A percentile compares a stretch with the other conserved stretches of the same genome.
These are phyloP conservation scores for Podaxis sp. DNA, from an alignment of 768 basidiomycete species.

Conservation along the genomic window DNA sequence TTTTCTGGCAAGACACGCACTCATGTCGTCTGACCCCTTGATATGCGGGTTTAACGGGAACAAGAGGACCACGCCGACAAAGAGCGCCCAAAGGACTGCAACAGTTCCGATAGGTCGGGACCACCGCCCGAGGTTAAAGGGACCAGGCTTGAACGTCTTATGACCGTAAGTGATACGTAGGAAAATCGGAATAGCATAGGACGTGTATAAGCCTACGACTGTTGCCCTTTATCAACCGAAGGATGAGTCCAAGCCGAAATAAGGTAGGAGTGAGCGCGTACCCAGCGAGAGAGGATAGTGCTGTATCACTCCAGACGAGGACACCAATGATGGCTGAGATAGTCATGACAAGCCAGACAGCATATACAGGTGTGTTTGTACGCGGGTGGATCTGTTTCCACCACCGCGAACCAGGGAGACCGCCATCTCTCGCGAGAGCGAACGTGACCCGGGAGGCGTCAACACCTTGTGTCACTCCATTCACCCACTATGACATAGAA, in stretches of 20 bases:
- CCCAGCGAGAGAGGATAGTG: constrained; percentile 35
- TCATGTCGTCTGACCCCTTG: constrained; percentile 28
- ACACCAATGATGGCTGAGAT: constrained; percentile 30
- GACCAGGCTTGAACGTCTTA: constrained; percentile 31
- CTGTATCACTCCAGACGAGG: constrained; percentile 32
- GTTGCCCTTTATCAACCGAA: constrained; percentile 22
- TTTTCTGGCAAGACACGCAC: constrained; percentile 22
- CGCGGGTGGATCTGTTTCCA: constrained; percentile 33
- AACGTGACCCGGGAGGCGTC: constrained; percentile 67
- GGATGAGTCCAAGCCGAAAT: constrained; percentile 1
- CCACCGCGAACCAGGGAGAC: constrained; percentile 36
- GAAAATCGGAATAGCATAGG: constrained; percentile 37
- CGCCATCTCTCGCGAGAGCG: constrained; percentile 51
- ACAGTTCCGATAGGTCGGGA: constrained; percentile 29
- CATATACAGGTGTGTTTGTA: constrained; percentile 37
- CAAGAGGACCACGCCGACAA: constrained; percentile 32
- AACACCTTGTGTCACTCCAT: constrained; percentile 64
- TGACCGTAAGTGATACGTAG: constrained; percentile 35
- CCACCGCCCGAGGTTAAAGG: constrained; percentile 32
- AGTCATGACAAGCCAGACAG: constrained; percentile 38
- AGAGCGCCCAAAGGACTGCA: constrained; percentile 31
- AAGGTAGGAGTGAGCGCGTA: constrained; percentile 54
- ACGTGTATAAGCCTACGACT: constrained; percentile 35
- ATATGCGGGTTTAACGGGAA: constrained; percentile 30
- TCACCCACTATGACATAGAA: constrained; percentile 44